Percentiles rank a stretch among this genome's conserved stretches.
Conservation (phyloP, 352 stramenopile genomes). For the Globisporangium uncinulatum region DNA sequence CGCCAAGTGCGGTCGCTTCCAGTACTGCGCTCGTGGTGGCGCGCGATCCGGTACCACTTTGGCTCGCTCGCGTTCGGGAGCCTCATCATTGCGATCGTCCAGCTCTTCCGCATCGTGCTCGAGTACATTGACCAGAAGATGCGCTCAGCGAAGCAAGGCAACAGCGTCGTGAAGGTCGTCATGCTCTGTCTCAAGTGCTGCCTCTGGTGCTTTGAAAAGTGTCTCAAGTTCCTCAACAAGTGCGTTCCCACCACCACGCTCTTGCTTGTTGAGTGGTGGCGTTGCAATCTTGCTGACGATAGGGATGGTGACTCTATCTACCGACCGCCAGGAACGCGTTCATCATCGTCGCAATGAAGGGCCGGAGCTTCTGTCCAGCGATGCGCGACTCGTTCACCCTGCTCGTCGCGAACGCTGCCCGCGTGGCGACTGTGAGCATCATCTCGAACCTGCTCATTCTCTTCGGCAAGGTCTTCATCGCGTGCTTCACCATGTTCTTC, state of each 20-base stretch:
- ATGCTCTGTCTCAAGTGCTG: conserved; percentile 88
- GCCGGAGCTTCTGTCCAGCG: conserved; percentile 76
- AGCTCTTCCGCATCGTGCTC: conserved; percentile 64
- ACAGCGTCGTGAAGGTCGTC: conserved; percentile 58
- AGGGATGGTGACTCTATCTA: no score
- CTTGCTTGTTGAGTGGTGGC: background rate
- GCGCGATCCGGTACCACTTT: conserved; percentile 68
- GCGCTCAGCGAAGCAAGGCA: conserved; percentile 51
- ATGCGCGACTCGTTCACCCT: conserved; percentile 95
- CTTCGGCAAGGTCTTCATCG: conserved; percentile 88
- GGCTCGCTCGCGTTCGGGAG: conserved; percentile 85
- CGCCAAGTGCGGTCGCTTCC: conserved; percentile 37
- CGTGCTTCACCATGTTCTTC: conserved; percentile 55
- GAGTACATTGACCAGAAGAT: conserved; percentile 84
- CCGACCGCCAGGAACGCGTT: conserved; percentile 62
- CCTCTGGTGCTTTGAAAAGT: conserved; percentile 87
- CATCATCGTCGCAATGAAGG: conserved; percentile 88
- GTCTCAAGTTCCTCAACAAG: conserved; percentile 88
- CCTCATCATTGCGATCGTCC: conserved; percentile 83
- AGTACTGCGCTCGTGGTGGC: conserved; percentile 56
- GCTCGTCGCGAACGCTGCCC: conserved; percentile 92
- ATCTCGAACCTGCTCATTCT: conserved; percentile 81
- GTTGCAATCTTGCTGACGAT: background rate
- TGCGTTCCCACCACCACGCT: conserved; percentile 3
- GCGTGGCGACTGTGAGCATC: conserved; percentile 84